These are phyloP conservation scores for Articulospora tetracladia DNA, from an alignment of 495 filamentous ascomycete genomes.

Conservation along the genomic window DNA sequence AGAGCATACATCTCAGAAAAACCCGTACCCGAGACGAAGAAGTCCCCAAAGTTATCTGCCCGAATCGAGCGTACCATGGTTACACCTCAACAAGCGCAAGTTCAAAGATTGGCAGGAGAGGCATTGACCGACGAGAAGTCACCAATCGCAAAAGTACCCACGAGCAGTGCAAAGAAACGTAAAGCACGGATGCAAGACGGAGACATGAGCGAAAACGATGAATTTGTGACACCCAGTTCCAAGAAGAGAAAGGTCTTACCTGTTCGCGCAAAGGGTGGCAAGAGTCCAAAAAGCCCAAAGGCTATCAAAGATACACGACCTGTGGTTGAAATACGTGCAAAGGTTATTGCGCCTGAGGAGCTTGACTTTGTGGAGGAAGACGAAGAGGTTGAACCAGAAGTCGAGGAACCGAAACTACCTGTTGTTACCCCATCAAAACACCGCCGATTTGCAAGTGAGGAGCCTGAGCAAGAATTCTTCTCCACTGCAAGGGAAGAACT, in stretches of 20 bases:
- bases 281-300: slow-evolving; percentile 2
- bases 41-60: neutral
- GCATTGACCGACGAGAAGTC: slow-evolving; percentile 5
- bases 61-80: neutral
- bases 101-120: neutral
- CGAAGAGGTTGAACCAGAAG: neutral
- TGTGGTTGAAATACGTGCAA: slow-evolving; percentile 20
- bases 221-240: slow-evolving; percentile 3
- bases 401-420: neutral
- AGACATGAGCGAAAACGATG: slow-evolving; percentile 5
- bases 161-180: slow-evolving; percentile 6
- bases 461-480: slow-evolving; percentile 8
- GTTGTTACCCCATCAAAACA: slow-evolving; percentile 8
- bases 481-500: slow-evolving; percentile 10
- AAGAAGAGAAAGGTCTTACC: slow-evolving; percentile 16
- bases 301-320: slow-evolving; percentile 1
- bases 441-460: slow-evolving; percentile 19
- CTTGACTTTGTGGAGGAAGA: neutral
- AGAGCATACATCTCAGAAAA: slow-evolving; percentile 4
- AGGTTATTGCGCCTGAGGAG: neutral
- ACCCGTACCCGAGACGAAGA: neutral
- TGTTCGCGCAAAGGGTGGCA: slow-evolving; percentile 13
- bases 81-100: neutral
- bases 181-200: neutral
- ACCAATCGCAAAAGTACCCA: slow-evolving; percentile 7